A percentile compares a stretch with the other conserved stretches of the same genome.
These are phyloP conservation scores for Pestalotiopsis sp. DNA, from an alignment of 2,329 filamentous ascomycete species.

Conservation along the genomic window DNA sequence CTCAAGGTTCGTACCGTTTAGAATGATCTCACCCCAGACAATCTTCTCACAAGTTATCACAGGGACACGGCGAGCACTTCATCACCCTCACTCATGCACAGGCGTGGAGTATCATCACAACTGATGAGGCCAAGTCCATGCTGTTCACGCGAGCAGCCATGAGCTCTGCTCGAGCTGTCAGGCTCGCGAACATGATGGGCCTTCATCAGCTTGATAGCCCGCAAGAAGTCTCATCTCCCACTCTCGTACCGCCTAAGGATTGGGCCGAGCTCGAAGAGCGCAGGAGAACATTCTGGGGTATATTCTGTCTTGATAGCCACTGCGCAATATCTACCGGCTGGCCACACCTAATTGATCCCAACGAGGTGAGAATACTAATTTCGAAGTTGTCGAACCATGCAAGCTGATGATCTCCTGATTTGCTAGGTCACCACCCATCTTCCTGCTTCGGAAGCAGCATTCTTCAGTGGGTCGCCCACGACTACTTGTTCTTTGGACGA, in stretches of 20 bases:
- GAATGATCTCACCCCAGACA: background rate
- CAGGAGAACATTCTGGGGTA: conserved; percentile 82
- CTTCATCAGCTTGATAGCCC: conserved; percentile 49
- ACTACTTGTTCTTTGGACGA: conserved; percentile 65
- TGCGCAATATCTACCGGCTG: conserved; percentile 88
- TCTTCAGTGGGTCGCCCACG: conserved; percentile 66
- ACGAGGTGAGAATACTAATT: conserved; percentile 52
- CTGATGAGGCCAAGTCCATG: conserved; percentile 83
- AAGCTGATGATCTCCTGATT: conserved; percentile 16
- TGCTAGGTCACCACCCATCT: conserved; percentile 73
- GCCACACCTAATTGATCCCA: conserved; percentile 78
- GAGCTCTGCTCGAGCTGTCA: conserved; percentile 71
- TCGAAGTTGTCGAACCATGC: background rate
- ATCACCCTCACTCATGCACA: conserved; percentile 82
- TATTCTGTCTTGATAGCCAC: conserved; percentile 82
- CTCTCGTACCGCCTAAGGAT: conserved; percentile 71
- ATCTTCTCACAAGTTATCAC: background rate
- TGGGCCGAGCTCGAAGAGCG: conserved; percentile 85
- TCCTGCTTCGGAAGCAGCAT: conserved; percentile 80
- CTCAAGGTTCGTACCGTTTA: conserved; percentile 61
- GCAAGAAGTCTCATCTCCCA: conserved; percentile 58
- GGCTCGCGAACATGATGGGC: conserved; percentile 82
- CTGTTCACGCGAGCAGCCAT: conserved; percentile 85
- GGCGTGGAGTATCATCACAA: conserved; percentile 73
- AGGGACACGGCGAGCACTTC: conserved; percentile 77